Base-by-base conservation (phyloP, 345 rosid species). In the Eucalyptus paniculata region DNA sequence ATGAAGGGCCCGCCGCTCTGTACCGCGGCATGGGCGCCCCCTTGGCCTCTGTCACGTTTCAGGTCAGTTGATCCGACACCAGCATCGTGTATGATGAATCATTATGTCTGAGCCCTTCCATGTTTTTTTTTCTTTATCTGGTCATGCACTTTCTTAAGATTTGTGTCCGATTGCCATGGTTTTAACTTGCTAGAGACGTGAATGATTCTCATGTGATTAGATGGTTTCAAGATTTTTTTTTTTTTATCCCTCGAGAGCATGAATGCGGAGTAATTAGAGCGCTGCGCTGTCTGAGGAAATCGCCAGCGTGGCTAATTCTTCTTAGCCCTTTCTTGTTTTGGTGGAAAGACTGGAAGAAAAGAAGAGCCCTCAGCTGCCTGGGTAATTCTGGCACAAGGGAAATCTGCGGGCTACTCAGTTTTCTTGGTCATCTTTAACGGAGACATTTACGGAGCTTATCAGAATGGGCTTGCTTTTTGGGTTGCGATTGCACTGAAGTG, bases 1-100 rank as follows among this genome's bases (percentile, higher is more conserved):
- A 88, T 1, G 97, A 97, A 88, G 99, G 99, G 12, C 95, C 96
- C 51, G 65, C 93, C 34, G 96, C 96, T 6, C 97, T 98, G 89
- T 97, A 95, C 89, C 92, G 97, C 89, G 99, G 99, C 88, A 97
- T 98, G 99, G 94, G 91, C 54, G 99, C 98, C 6, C 99, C 99
- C 49, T 94, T 97, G 34, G 99, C 99, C 72, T 94, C 99, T 12
- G 98, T 98, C 91, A 96, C 98, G 87, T 95, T 98, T 92, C 99
- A 98, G 99, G 99, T 94, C 83, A 40, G 83, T 40, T 21, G 24
- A 77, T 77, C 83, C 23, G 83, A 77, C 83, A 21, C 8, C 1
- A 40, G 47, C 13, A 77, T 72, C 45, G 12, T 72, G 82, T 3
- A 77, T 2, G 40, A 37, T 37, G 83, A 77, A 37, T 77, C 47